Evolutionary conservation across 768 basidiomycete genomes (phyloP), one percentile per base, ranked within the genome.

Genomic region (Ramaria rubella): DNA sequence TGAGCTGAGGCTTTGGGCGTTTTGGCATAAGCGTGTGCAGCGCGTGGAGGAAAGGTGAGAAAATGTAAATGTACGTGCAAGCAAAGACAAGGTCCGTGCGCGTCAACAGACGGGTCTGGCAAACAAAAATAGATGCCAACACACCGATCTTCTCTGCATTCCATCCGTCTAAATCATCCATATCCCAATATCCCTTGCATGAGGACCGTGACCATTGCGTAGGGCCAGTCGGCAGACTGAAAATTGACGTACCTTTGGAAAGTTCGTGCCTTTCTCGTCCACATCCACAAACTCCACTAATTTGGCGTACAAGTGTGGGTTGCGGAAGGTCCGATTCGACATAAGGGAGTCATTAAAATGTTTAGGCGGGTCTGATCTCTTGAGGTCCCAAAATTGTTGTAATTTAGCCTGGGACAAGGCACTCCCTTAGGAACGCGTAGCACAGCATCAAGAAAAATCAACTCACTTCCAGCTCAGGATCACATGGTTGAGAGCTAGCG

Each of bases 301-400:
- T 63, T 93, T 93, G 12, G 90, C 77, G 69, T 95, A 96, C n/a
- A 98, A 81, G 65, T 96, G 91, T 0, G 95, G 95, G 65, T 99
- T 99, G 26, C 93, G 84, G 72, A 98, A 99, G 4, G 92, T 85
- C 43, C 91, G 85, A 62, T 89, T 91, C 7, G 85, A 82, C 85
- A 97, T 91, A 40, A 99, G 79, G 1, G 90, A 90, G 69, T 96
- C 93, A 68, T 98, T 99, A 74, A 96, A 97, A 69, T 96, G 94
- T 62, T 85, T 84, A 1, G 88, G 86, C 9, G 80, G 66, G 63
- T 85, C 78, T 9, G 33, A 33, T 27, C 74, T 70, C 68, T 93
- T 91, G 46, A 97, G 77, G 1, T 76, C 64, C 55, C 86, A 79
- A 63, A 96, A 98, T 51, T 87, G 83, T 0, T 79, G 72, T 23